A percentile compares a stretch with the other conserved stretches of the same genome.
phyloP scores from a whole-genome alignment of 1,139 yeast genomes.

The Sugiyamaella xylanicola region DNA sequence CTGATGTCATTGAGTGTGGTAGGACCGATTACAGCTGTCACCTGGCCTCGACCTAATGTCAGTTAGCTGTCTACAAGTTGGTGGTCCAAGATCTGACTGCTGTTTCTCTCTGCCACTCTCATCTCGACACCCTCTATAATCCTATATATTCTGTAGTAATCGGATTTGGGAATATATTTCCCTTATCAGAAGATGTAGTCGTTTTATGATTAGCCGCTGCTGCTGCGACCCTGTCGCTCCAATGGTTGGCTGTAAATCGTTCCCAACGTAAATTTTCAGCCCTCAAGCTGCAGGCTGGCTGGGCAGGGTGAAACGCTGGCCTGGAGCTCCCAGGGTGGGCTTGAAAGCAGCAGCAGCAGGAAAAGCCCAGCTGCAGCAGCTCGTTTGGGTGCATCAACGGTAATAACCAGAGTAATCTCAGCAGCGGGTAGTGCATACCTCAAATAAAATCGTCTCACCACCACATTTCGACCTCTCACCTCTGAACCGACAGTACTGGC shows the following conservation, averaged over 20 bases:
- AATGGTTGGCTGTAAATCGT: background rate
- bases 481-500: background rate
- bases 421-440: background rate
- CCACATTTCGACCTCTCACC: background rate
- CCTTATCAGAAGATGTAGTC: background rate
- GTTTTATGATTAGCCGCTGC: constrained; percentile 3
- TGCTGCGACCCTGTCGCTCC: background rate
- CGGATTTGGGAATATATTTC: constrained; percentile 13
- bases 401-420: background rate
- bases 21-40: no score
- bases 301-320: no score
- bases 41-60: no score
- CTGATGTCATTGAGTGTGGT: no score
- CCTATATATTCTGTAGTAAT: background rate
- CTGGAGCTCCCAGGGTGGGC: no score
- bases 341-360: no score
- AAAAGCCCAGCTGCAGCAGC: no score
- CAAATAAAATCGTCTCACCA: background rate
- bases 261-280: constrained; percentile 14
- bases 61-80: no score
- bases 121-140: background rate
- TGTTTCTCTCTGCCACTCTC: no score
- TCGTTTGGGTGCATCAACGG: no score
- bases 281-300: background rate
- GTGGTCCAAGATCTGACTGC: no score